Evolutionary conservation across 2,329 filamentous ascomycete genomes (phyloP).

Genomic region (Ascochyta clinopodiicola): DNA sequence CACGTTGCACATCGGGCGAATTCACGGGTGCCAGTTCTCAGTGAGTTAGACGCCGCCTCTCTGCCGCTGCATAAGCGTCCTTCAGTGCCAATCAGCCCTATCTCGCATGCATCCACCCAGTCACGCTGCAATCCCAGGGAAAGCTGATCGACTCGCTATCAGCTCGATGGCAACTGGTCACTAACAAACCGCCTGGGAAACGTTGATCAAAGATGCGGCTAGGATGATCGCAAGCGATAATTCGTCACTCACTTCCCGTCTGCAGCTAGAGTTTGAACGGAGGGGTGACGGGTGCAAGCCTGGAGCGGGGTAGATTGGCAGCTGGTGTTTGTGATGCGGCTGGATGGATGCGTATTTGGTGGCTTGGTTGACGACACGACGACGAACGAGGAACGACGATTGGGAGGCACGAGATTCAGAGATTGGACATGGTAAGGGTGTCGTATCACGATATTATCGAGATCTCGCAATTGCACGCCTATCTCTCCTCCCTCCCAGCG

Average conservation of each 20-base stretch:
- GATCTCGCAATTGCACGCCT: no score
- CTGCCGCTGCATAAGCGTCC: slow-evolving; percentile 5
- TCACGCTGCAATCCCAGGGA: background rate
- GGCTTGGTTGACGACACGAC: no score
- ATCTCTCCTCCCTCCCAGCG: no score
- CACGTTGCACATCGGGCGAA: slow-evolving; percentile 10
- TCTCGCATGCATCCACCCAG: background rate
- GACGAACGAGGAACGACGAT: no score
- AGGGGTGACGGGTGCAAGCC: background rate
- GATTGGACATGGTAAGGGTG: no score
- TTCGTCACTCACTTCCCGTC: slow-evolving; percentile 5
- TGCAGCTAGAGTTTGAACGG: slow-evolving; percentile 5
- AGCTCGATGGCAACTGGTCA: background rate
- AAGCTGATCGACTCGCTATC: background rate
- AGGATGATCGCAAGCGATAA: background rate
- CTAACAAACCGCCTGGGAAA: background rate
- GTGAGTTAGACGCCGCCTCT: slow-evolving; percentile 1
- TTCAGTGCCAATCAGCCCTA: slow-evolving; percentile 3
- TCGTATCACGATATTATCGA: no score
- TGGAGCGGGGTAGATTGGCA: slow-evolving; percentile 14
- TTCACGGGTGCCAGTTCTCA: slow-evolving; percentile 10
- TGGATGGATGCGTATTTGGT: no score
- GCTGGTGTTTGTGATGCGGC: background rate
- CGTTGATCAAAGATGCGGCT: no score
- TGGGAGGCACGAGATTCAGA: no score